Conservation (phyloP, 1,284 basidiomycete genomes). For the Phellopilus nigrolimitatus region DNA sequence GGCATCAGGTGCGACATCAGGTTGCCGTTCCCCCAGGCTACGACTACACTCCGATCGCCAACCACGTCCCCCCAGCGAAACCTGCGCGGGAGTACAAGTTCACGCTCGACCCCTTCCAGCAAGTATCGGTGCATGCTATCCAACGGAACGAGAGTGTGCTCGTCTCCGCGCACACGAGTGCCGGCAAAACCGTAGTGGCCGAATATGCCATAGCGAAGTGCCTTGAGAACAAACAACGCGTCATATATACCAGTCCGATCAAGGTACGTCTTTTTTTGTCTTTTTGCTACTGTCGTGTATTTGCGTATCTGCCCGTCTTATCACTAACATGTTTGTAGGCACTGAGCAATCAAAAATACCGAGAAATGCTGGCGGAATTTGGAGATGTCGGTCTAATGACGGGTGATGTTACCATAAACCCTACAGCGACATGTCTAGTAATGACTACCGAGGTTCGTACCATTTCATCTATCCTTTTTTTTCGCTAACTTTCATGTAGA, state of each 20-base stretch:
- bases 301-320: constrained; percentile 17
- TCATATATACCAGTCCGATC: constrained; percentile 99
- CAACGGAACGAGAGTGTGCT: constrained; percentile 97
- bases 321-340: constrained; percentile 51
- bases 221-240: constrained; percentile 87
- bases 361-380: constrained; percentile 96
- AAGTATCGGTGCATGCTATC: constrained; percentile 91
- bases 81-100: constrained; percentile 95
- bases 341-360: constrained; percentile 97
- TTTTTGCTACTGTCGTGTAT: not conserved
- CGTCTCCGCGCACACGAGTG: constrained; percentile 98
- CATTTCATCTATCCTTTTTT: not conserved
- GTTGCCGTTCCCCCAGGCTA: constrained; percentile 94
- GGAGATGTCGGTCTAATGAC: constrained; percentile 99
- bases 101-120: constrained; percentile 96
- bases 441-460: constrained; percentile 94
- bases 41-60: constrained; percentile 86
- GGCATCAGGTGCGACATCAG: constrained; percentile 85
- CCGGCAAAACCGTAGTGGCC: constrained; percentile 97
- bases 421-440: constrained; percentile 92
- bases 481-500: constrained; percentile 43
- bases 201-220: constrained; percentile 99
- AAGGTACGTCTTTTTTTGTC: too few relatives aligned
- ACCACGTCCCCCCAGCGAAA: constrained; percentile 89
- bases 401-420: constrained; percentile 99